Evolutionary conservation across 192 early-diverging fungal species (phyloP).

Genomic region (Coemansia sp.): DNA sequence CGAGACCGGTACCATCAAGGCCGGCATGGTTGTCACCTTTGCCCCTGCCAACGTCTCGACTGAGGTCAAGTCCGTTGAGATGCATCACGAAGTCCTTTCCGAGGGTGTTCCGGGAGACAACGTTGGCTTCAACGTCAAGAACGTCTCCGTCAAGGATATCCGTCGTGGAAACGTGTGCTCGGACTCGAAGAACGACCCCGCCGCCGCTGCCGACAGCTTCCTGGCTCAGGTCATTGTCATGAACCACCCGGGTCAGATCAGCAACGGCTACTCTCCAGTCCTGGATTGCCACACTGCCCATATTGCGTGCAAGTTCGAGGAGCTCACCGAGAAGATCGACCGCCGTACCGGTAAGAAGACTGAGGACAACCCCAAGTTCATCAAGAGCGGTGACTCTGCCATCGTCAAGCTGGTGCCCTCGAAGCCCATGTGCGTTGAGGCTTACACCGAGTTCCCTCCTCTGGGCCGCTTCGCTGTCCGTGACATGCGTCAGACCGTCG

Average conservation of each 20-base stretch:
- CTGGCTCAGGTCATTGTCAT: conserved; percentile 94
- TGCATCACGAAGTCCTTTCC: conserved; percentile 92
- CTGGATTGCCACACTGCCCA: conserved; percentile 96
- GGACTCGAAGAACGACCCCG: conserved; percentile 96
- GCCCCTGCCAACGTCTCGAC: conserved; percentile 84
- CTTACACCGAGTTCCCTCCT: conserved; percentile 89
- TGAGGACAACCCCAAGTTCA: conserved; percentile 91
- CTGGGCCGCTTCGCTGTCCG: conserved; percentile 96
- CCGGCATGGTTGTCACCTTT: conserved; percentile 87
- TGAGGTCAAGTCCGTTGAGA: conserved; percentile 97
- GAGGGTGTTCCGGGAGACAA: conserved; percentile 93
- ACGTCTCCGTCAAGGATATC: conserved; percentile 96
- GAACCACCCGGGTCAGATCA: conserved; percentile 95
- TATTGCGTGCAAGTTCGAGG: conserved; percentile 94
- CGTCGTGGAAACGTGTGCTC: conserved; percentile 94
- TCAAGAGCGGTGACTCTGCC: conserved; percentile 94
- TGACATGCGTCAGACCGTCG: conserved; percentile 97
- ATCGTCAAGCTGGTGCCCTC: conserved; percentile 93
- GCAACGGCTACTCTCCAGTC: conserved; percentile 91
- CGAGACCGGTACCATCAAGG: conserved; percentile 93
- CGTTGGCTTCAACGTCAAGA: conserved; percentile 99
- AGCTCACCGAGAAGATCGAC: conserved; percentile 93
- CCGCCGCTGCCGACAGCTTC: conserved; percentile 89
- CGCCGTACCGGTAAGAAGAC: conserved; percentile 88
- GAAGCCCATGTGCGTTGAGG: conserved; percentile 96